phyloP scores from a whole-genome alignment of 805 yeast species.

The Wickerhamomyces bovis region DNA sequence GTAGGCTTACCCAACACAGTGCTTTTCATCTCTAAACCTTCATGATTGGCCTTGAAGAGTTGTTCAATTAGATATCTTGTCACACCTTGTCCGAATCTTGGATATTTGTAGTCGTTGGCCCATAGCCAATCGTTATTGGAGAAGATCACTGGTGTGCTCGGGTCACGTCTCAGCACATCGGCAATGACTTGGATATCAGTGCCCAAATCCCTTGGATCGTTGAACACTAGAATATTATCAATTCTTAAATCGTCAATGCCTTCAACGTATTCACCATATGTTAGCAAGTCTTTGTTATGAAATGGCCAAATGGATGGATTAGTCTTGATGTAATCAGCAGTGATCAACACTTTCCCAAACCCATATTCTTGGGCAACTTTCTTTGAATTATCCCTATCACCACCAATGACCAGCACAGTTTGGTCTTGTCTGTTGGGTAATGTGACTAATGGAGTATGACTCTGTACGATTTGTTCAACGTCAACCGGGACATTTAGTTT shows the following conservation, averaged over 20 bases:
- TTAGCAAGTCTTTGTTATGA: slow-evolving; percentile 43
- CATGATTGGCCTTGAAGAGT: slow-evolving; percentile 47
- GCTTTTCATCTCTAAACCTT: slow-evolving; percentile 40
- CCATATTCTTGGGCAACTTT: slow-evolving; percentile 74
- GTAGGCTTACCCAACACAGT: slow-evolving; percentile 79
- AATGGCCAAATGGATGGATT: slow-evolving; percentile 78
- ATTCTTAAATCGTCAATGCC: slow-evolving; percentile 18
- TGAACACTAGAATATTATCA: slow-evolving; percentile 78
- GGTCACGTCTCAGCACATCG: slow-evolving; percentile 63
- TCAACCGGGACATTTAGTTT: slow-evolving; percentile 30
- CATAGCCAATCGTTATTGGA: slow-evolving; percentile 81
- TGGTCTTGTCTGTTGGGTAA: slow-evolving; percentile 43
- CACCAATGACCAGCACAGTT: slow-evolving; percentile 81
- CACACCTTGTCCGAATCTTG: slow-evolving; percentile 91
- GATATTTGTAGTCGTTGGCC: slow-evolving; percentile 75
- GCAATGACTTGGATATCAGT: slow-evolving; percentile 73
- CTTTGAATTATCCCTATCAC: slow-evolving; percentile 62
- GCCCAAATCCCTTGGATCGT: slow-evolving; percentile 86
- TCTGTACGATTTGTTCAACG: slow-evolving; percentile 61
- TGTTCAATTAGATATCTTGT: slow-evolving; percentile 58
- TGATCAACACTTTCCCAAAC: slow-evolving; percentile 64
- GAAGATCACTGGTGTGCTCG: slow-evolving; percentile 67
- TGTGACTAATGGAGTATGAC: slow-evolving; percentile 80
- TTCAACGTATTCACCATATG: slow-evolving; percentile 25
- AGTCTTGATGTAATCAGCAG: slow-evolving; percentile 61